Evolutionary conservation across 257 asterid species (phyloP), one percentile per base, ranked within the genome.

Genomic region (Scutellaria galericulata): DNA sequence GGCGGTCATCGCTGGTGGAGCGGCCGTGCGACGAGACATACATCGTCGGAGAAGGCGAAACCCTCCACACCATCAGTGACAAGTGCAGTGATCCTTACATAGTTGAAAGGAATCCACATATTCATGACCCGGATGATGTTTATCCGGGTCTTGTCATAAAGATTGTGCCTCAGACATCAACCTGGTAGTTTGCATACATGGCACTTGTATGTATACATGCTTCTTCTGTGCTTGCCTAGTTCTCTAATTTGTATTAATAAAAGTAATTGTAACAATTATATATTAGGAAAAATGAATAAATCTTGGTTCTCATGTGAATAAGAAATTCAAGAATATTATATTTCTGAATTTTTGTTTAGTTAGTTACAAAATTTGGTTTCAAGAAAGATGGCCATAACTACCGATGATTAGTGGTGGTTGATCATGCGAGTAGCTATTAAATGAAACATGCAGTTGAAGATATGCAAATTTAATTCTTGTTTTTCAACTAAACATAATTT

Each of bases 81-180:
- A 76, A 57, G 58, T 80, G 84, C 41, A 44, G 52, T 18, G 84
- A 80, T 63, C 84, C 84, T 9, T 76, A 61, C 62, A 76, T 76
- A 9, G 81, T 80, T 0, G 79, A 80, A 61, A 64, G 81, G 77
- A 80, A 80, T 14, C 84, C 84, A 0, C 84, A 80, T 62, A 69
- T 80, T 63, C 81, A 76, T 10, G 84, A 80, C 5, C 79, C 84
- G 9, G 84, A 80, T 5, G 84, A 80, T 63, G 81, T 80, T 3
- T 80, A 76, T 39, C 84, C 84, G 1, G 84, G 84, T 18, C 84
- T 80, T 14, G 81, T 80, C 62, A 72, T 80, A 13, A 76, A 58
- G 68, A 80, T 80, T 22, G 70, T 68, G 59, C 79, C 84, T 64
- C 50, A 11, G 48, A 47, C 56, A 8, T 53, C 59, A 45, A 44